These are phyloP conservation scores for Baorangia bicolor DNA, from an alignment of 768 basidiomycete species.

Conservation along the genomic window DNA sequence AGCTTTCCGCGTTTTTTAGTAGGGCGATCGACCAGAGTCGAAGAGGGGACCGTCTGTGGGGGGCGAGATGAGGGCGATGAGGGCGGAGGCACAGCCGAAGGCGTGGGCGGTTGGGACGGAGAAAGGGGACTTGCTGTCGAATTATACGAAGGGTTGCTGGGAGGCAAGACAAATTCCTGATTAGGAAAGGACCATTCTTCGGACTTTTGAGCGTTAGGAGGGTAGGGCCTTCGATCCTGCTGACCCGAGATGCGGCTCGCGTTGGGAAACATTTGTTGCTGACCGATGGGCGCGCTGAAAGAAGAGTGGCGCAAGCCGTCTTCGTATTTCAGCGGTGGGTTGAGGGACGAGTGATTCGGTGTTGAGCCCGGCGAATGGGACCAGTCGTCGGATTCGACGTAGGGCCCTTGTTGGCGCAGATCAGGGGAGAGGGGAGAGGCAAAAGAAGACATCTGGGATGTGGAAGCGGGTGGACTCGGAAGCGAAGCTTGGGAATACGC, in stretches of 20 bases:
- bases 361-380: conserved; percentile 58
- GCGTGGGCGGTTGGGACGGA: conserved; percentile 38
- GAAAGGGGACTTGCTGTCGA: conserved; percentile 39
- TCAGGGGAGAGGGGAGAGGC: conserved; percentile 48
- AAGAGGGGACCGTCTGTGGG: conserved; percentile 49
- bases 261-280: conserved; percentile 62
- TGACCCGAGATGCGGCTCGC: conserved; percentile 72
- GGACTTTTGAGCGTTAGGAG: conserved; percentile 51
- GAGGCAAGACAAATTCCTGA: conserved; percentile 52
- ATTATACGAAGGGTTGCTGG: conserved; percentile 25
- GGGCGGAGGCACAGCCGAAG: conserved; percentile 38
- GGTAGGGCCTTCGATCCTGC: conserved; percentile 58
- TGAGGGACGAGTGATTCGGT: conserved; percentile 52
- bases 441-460: conserved; percentile 50
- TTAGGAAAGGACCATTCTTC: conserved; percentile 71
- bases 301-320: conserved; percentile 68
- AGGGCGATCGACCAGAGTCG: conserved; percentile 71
- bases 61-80: conserved; percentile 48
- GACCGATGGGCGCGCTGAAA: conserved; percentile 56
- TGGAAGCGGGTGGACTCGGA: conserved; percentile 53
- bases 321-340: conserved; percentile 63
- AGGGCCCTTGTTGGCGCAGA: conserved; percentile 41
- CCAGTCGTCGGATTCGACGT: conserved; percentile 55
- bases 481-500: conserved; percentile 49
- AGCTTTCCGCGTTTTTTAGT: conserved; percentile 84